Conservation (phyloP, 305 asterid genomes). For the Fraxinus angustifolia region DNA sequence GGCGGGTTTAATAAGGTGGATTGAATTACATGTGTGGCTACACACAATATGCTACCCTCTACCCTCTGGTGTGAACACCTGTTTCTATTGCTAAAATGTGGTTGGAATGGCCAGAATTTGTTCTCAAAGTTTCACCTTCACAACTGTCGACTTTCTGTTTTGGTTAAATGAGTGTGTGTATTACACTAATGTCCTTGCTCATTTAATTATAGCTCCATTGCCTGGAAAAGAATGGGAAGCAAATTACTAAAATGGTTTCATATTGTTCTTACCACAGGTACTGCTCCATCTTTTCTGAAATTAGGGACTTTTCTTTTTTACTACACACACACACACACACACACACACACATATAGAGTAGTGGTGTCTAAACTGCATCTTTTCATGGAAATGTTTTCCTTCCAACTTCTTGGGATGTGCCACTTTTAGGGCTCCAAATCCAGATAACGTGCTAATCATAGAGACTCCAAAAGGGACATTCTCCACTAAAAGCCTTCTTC, state of each 20-base stretch:
- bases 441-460: conserved; percentile 81
- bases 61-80: not conserved
- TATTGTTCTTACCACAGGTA: conserved; percentile 98
- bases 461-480: conserved; percentile 82
- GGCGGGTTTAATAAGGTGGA: not conserved
- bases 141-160: not conserved
- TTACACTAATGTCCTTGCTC: conserved; percentile 16
- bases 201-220: conserved; percentile 72
- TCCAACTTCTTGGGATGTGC: not conserved
- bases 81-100: not conserved
- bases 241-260: conserved; percentile 86
- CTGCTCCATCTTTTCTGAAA: conserved; percentile 3
- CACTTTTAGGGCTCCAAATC: conserved; percentile 76
- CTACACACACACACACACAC: too few relatives aligned
- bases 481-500: conserved; percentile 77
- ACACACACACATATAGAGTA: not conserved
- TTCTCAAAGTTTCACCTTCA: not conserved
- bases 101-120: not conserved
- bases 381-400: not conserved
- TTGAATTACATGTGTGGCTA: not conserved
- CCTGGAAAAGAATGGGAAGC: conserved; percentile 94
- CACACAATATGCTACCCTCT: not conserved
- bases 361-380: not conserved
- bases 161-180: not conserved
- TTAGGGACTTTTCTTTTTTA: not conserved